Evolutionary conservation across 768 basidiomycete species (phyloP), one percentile per base, ranked within the genome.

Genomic region (Mrakia blollopis): DNA sequence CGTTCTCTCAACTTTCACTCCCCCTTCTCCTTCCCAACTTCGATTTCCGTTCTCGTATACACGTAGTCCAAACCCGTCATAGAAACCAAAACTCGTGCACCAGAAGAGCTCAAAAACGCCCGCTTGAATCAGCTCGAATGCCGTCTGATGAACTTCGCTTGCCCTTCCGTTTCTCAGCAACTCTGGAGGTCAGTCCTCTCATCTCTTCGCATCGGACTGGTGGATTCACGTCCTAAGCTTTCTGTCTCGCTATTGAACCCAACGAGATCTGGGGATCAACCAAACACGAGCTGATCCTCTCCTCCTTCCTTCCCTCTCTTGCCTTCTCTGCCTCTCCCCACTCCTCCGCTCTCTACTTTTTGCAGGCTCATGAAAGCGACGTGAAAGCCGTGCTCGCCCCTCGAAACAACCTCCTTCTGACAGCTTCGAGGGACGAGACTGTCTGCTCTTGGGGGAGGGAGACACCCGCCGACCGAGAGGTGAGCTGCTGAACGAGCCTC

Each of bases 361-460:
- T 47, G 10, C 39, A 78, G 77, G 73, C 69, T 11, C 77, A 78
- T 54, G 72, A 78, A 47, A 74, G 50, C 23, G 77, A 78, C 28
- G 73, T 78, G 16, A 74, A 74, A 61, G 63, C 77, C 2, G 77
- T 78, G 25, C 21, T 39, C 11, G 72, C 77, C 0, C 73, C 77
- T 25, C 65, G 54, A 5, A 35, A 73, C 23, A 73, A 78, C 57
- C 61, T 78, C 11, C 61, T 78, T 18, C 23, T 78, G 21, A 78
- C 77, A 18, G 77, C 73, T 21, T 70, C 67, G 11, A 60, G 77
- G n/a, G 77, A 78, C 57, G 73, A 74, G 73, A 74, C 73, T 0
- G 73, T 74, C 21, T 74, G 77, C 73, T 44, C 62, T 4, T 78
- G 77, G 77, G 57, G 57, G 10, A 50, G 73, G 32, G 67, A 73